Base-by-base conservation (phyloP, 306 rosid genomes). In the Castanopsis chinensis region DNA sequence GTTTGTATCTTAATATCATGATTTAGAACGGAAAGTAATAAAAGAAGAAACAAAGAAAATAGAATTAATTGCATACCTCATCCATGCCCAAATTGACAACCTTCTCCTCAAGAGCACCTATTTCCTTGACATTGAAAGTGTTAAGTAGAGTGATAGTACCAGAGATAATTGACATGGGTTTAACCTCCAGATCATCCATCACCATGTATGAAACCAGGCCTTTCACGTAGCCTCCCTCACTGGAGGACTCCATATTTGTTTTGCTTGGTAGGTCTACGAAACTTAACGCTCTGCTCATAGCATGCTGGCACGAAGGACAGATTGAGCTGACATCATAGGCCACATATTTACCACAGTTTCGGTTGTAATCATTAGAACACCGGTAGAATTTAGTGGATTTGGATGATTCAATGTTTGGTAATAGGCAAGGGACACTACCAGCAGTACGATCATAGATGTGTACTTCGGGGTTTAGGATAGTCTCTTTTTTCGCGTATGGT, bases 181-280 rank as follows among this genome's bases (percentile, higher is more conserved):
- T 64, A 7, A 83, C 84, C 17, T 12, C 82, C 6, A 86, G 52
- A 32, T 86, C 75, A 71, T 86, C 87, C 83, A 73, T 80, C 3
- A 86, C 61, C 87, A 86, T 83, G 67, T 82, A 86, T 0, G 85
- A 82, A 1, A 72, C 84, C 7, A 65, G 5, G 0, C 69, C 89
- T 54, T 41, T 79, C 64, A 85, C 84, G 67, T n/a, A 85, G 2
- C 84, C 79, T 43, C 71, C 63, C 35, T 4, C 73, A 5, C 43
- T 20, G 33, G 5, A 19, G 13, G 9, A 35, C 10, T 4, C 73
- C 73, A 19, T 19, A 74, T 74, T 11, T 3, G 0, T 12, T 1
- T 37, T 2, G 2, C 7, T 12, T 6, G 61, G 41, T 45, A 0
- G 3, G 52, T 0, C 52, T 45, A 45, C 52, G 52, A 45, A 10